These are phyloP conservation scores for Multifurca ochricompacta DNA, from an alignment of 768 basidiomycete genomes.

Conservation along the genomic window DNA sequence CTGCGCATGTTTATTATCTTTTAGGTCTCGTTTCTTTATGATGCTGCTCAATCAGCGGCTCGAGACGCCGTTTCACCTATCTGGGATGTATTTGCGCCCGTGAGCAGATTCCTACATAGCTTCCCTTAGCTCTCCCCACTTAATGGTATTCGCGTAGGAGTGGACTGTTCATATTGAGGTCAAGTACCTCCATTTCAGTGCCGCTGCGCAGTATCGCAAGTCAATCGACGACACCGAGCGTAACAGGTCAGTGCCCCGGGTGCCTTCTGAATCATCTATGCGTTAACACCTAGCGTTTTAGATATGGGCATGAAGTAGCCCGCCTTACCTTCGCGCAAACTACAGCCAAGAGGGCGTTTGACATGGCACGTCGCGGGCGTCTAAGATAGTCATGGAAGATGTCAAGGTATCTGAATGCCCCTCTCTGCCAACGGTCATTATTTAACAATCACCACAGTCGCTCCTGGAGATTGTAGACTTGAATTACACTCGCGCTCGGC, in stretches of 20 bases:
- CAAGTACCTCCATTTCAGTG: slow-evolving; percentile 79
- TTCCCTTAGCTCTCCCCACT: not conserved
- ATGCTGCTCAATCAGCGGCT: slow-evolving; percentile 11
- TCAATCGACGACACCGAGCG: slow-evolving; percentile 81
- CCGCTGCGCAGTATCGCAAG: slow-evolving; percentile 84
- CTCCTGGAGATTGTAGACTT: slow-evolving; percentile 64
- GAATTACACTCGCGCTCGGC: slow-evolving; percentile 60
- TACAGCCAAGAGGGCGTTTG: slow-evolving; percentile 63
- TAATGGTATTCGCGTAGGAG: slow-evolving; percentile 36
- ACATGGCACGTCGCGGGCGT: slow-evolving; percentile 56
- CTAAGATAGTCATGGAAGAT: slow-evolving; percentile 63
- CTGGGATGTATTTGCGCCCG: slow-evolving; percentile 44
- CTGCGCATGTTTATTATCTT: not conserved
- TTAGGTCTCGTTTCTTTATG: slow-evolving; percentile 21
- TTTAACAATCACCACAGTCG: slow-evolving; percentile 42
- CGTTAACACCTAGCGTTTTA: slow-evolving; percentile 27
- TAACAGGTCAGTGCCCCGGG: slow-evolving; percentile 42
- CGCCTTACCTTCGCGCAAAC: slow-evolving; percentile 61
- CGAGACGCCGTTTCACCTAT: slow-evolving; percentile 14
- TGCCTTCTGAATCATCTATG: not conserved
- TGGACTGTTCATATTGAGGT: slow-evolving; percentile 78
- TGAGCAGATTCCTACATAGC: slow-evolving; percentile 28
- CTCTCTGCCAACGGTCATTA: not conserved
- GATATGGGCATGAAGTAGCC: slow-evolving; percentile 84
- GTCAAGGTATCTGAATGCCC: slow-evolving; percentile 48